Percentiles rank a stretch among this genome's conserved stretches.
Evolutionary conservation across 768 basidiomycete species (phyloP).

Genomic region (Naganishia vishniacii): DNA sequence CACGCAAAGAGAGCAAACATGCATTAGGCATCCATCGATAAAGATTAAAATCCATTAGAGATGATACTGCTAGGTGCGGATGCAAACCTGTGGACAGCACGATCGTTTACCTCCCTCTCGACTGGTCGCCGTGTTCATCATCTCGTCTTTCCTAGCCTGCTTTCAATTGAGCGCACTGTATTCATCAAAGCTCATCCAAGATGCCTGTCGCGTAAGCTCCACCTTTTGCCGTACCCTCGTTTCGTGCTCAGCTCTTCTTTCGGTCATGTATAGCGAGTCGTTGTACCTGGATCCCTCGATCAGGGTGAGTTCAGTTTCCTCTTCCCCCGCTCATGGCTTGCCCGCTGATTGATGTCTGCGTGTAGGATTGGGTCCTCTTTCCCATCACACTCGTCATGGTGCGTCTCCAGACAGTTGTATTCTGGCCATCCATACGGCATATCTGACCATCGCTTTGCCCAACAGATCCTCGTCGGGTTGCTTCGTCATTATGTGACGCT

Average conservation of each 20-base stretch:
- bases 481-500: conserved; percentile 86
- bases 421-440: background rate
- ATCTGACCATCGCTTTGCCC: background rate
- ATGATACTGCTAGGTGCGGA: no score
- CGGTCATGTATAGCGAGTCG: conserved; percentile 47
- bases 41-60: no score
- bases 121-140: no score
- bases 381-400: conserved; percentile 98
- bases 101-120: no score
- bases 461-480: conserved; percentile 82
- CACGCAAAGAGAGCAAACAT: no score
- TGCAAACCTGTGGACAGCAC: no score
- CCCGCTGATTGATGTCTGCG: background rate
- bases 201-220: background rate
- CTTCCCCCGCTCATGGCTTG: background rate
- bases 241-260: background rate
- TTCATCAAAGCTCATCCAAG: no score
- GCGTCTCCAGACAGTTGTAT: conserved; percentile 37
- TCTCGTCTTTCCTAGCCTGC: no score
- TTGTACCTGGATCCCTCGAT: conserved; percentile 90
- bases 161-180: background rate
- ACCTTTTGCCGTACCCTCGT: background rate
- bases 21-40: no score
- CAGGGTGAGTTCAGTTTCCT: conserved; percentile 61
- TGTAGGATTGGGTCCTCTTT: conserved; percentile 61